Evolutionary conservation across 202 grass and related monocot genomes (phyloP), one percentile per base, ranked within the genome.

Genomic region (Schoenoplectus triqueter): DNA sequence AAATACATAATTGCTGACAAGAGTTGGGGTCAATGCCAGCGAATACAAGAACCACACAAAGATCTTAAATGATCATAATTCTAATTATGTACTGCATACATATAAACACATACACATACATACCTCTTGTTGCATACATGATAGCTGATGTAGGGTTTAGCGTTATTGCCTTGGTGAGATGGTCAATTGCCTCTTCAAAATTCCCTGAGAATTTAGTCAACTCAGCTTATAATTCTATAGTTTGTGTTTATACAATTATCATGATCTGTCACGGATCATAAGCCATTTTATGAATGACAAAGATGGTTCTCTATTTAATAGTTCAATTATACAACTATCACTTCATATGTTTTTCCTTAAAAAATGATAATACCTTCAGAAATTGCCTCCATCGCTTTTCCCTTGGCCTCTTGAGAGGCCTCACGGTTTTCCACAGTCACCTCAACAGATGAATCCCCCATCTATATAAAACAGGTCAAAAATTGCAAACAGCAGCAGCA

Each of bases 41-140:
- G 2, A 45, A 79, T 61, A 61, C 55, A 42, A 79, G 45, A 59
- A 61, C 21, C 22, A 62, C 54, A 61, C 31, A 45, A 0, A 41
- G 44, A 20, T 85, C 18, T 39, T 7, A 0, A 49, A 75, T 69
- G n/a, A 42, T 74, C 8, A 2, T 64, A 19, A 54, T 79, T 79
- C 14, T 79, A 15, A 61, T 61, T 10, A 78, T 60, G 7, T 44
- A 60, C 2, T 75, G 74, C 63, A 65, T 0, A 40, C 1, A 3
- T 3, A 78, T 42, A 5, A 20, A 66, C 88, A 93, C 95, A 41
- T 77, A 82, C 59, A 68, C 1, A 31, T 2, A 4, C 6, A 64
- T 89, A 93, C 95, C 95, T 98, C 95, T 92, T 54, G 92, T 95
- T 54, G 88, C 95, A 80, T 98, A 95, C 95, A 98, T 98, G 70